These are phyloP conservation scores for Globisporangium emineosum DNA, from an alignment of 352 stramenopile genomes.

Conservation along the genomic window DNA sequence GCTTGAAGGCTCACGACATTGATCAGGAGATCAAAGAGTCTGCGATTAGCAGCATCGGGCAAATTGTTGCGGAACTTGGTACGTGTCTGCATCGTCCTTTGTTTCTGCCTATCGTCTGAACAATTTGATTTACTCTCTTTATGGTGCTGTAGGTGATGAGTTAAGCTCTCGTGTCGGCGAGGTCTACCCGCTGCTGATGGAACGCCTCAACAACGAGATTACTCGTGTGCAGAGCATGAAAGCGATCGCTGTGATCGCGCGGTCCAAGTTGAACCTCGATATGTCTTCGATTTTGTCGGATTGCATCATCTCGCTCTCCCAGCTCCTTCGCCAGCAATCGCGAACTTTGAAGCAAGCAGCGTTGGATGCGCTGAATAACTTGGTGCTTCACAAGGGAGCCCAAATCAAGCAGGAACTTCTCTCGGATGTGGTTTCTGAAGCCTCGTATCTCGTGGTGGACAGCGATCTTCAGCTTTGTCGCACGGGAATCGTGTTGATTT, in stretches of 20 bases:
- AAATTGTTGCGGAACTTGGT: conserved; percentile 82
- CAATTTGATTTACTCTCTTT: conserved; percentile 37
- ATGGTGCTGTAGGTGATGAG: conserved; percentile 56
- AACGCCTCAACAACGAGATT: conserved; percentile 97
- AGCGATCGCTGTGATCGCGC: conserved; percentile 89
- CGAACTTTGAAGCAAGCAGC: conserved; percentile 93
- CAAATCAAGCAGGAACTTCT: conserved; percentile 80
- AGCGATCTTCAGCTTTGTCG: conserved; percentile 97
- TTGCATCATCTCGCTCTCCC: conserved; percentile 82
- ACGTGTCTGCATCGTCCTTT: conserved; percentile 13
- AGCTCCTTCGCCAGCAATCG: conserved; percentile 94
- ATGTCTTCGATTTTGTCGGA: conserved; percentile 90
- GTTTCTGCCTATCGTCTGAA: not conserved
- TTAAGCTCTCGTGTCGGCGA: conserved; percentile 74
- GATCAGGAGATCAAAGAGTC: conserved; percentile 99
- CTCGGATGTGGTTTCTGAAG: conserved; percentile 88
- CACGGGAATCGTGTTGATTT: conserved; percentile 89
- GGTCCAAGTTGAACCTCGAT: conserved; percentile 85
- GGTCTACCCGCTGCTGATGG: conserved; percentile 92
- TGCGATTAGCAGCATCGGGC: conserved; percentile 89
- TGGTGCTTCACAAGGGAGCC: conserved; percentile 80
- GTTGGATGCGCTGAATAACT: conserved; percentile 89
- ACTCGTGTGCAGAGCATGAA: conserved; percentile 97
- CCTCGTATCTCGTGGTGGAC: conserved; percentile 90
- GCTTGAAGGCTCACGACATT: conserved; percentile 95